Percentiles rank a stretch among this genome's conserved stretches.
Conservation (phyloP, 768 basidiomycete species). For the Serendipita sp. region DNA sequence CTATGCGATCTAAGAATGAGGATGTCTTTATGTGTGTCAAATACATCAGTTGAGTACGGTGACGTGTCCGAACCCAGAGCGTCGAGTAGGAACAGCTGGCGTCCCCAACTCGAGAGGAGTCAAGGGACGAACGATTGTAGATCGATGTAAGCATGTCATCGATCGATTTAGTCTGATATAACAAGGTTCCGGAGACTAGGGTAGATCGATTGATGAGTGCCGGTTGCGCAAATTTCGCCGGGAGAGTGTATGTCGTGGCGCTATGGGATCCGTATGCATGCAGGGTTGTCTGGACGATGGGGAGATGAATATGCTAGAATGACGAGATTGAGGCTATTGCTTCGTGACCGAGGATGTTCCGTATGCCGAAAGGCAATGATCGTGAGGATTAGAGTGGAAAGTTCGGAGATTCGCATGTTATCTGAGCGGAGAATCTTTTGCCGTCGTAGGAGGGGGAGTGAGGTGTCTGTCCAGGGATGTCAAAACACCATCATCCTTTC, state of each 20-base stretch:
- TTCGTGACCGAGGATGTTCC: neutral
- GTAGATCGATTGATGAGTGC: neutral
- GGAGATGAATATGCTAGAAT: too few species aligned
- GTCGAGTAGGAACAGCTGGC: too few species aligned
- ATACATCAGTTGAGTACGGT: too few species aligned
- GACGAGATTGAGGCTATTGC: too few species aligned
- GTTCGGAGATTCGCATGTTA: neutral
- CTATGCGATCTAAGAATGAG: neutral
- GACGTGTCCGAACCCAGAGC: too few species aligned
- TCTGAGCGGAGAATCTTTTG: neutral
- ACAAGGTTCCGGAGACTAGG: conserved; percentile 1
- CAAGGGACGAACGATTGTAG: too few species aligned
- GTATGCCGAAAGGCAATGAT: neutral
- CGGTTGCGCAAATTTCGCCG: neutral
- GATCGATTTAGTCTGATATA: conserved; percentile 1
- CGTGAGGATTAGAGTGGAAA: neutral
- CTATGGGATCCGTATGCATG: neutral
- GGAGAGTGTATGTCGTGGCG: neutral
- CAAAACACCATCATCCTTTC: neutral
- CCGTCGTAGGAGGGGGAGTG: neutral
- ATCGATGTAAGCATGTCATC: too few species aligned
- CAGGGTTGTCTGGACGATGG: neutral
- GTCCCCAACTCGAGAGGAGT: too few species aligned
- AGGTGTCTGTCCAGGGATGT: neutral
- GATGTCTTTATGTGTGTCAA: neutral